phyloP scores from a whole-genome alignment of 1,284 basidiomycete species.

The Fomitopsis schrenkii region DNA sequence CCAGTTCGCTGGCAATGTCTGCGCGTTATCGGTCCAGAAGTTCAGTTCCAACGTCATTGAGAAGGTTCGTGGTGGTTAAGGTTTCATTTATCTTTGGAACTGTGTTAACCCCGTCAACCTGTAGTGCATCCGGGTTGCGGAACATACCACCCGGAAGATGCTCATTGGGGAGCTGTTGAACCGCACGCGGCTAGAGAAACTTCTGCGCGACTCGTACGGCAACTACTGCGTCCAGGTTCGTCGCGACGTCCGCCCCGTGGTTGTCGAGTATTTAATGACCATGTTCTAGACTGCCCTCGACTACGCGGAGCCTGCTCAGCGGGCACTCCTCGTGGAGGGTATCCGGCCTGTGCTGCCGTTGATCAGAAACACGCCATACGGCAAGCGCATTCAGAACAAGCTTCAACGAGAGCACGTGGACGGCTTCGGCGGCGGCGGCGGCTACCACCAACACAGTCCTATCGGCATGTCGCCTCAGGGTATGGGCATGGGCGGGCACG shows the following conservation, averaged over 20 bases:
- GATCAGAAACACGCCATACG: conserved; percentile 96
- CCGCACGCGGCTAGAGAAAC: conserved; percentile 91
- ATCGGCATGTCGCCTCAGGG: conserved; percentile 45
- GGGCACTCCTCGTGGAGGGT: conserved; percentile 84
- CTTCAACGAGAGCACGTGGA: conserved; percentile 89
- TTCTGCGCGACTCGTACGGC: conserved; percentile 92
- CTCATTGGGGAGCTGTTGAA: conserved; percentile 96
- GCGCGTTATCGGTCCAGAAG: conserved; percentile 97
- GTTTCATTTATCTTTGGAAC: background rate
- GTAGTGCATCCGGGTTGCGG: conserved; percentile 96
- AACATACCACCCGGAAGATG: conserved; percentile 90
- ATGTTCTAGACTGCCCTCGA: conserved; percentile 83
- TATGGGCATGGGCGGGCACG: conserved; percentile 38
- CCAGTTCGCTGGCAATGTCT: conserved; percentile 97
- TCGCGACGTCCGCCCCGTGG: conserved; percentile 6
- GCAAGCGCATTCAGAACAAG: conserved; percentile 97
- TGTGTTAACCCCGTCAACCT: conserved; percentile 8
- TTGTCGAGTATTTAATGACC: conserved; percentile 4
- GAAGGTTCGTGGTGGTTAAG: conserved; percentile 51
- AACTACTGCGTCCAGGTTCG: conserved; percentile 89
- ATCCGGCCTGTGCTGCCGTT: conserved; percentile 95
- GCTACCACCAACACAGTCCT: conserved; percentile 56
- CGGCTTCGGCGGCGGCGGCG: conserved; percentile 47
- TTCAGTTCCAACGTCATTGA: conserved; percentile 96
- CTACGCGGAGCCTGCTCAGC: conserved; percentile 89